Evolutionary conservation across 2,329 filamentous ascomycete genomes (phyloP).

Genomic region (Bipolaris zeicola): DNA sequence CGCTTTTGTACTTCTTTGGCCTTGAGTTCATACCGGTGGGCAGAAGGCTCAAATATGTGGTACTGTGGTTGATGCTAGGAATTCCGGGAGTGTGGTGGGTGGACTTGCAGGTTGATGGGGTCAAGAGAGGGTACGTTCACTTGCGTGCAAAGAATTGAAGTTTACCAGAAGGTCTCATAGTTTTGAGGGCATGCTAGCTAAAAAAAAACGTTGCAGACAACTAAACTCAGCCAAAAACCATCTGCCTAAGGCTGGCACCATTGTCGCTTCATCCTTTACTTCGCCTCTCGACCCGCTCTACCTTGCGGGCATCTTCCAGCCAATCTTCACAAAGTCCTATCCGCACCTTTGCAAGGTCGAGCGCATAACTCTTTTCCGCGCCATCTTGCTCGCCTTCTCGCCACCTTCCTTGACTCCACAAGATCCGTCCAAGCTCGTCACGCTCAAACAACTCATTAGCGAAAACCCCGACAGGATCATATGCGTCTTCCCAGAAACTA

Average conservation of each 20-base stretch:
- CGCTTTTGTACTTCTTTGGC: constrained; percentile 74
- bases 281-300: constrained; percentile 93
- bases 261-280: constrained; percentile 91
- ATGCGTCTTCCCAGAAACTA: constrained; percentile 91
- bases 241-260: constrained; percentile 76
- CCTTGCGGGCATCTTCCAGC: constrained; percentile 93
- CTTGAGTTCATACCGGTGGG: constrained; percentile 81
- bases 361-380: constrained; percentile 75
- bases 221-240: constrained; percentile 53
- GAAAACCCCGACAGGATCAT: constrained; percentile 76
- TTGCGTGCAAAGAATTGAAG: not conserved
- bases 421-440: constrained; percentile 40
- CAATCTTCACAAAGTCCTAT: constrained; percentile 87
- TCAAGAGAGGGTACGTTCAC: constrained; percentile 76
- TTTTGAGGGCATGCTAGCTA: not conserved
- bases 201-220: constrained; percentile 16
- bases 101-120: constrained; percentile 96
- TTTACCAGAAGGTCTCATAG: not conserved
- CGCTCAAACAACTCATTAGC: constrained; percentile 60
- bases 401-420: constrained; percentile 54
- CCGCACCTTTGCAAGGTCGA: constrained; percentile 75
- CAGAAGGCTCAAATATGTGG: constrained; percentile 74
- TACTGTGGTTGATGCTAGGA: constrained; percentile 84
- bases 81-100: constrained; percentile 98
- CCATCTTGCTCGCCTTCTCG: constrained; percentile 74